Percentiles rank a stretch among this genome's conserved stretches.
Conservation (phyloP, 1,284 basidiomycete species). For the Sporisorium iseilematis-ciliati region DNA sequence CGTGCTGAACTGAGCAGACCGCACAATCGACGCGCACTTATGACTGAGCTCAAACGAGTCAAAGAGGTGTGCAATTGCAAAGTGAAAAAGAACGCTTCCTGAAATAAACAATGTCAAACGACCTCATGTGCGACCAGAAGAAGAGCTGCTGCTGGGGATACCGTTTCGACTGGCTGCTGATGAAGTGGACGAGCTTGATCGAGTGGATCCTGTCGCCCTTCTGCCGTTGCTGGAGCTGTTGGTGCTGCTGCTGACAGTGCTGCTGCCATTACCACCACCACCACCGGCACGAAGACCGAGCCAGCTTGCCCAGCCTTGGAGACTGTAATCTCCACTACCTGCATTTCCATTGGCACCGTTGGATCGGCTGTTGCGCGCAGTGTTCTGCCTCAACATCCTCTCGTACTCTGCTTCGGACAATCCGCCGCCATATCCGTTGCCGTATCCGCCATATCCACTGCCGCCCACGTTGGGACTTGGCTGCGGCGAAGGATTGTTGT, state of each 20-base stretch:
- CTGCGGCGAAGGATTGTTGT: constrained; percentile 36
- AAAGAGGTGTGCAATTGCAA: no score
- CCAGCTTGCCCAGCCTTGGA: constrained; percentile 42
- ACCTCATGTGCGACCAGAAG: background rate
- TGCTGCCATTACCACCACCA: background rate
- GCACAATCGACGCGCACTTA: no score
- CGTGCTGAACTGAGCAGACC: no score
- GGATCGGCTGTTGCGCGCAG: constrained; percentile 30
- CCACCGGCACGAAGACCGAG: constrained; percentile 20
- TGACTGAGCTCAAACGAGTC: no score
- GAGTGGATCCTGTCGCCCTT: no score
- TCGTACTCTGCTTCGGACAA: constrained; percentile 50
- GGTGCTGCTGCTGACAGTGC: constrained; percentile 8
- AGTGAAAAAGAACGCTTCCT: no score
- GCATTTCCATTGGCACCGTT: background rate
- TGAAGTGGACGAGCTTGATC: no score
- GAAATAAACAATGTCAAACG: background rate
- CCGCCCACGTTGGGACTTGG: constrained; percentile 23
- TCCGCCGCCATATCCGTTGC: constrained; percentile 34
- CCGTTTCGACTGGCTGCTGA: no score
- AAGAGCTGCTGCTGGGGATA: background rate
- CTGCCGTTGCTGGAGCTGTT: background rate
- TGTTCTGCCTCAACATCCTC: constrained; percentile 43
- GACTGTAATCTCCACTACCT: constrained; percentile 23
- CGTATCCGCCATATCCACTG: constrained; percentile 21